A percentile compares a stretch with the other conserved stretches of the same genome.
These are phyloP conservation scores for Marasmius oreades DNA, from an alignment of 1,284 basidiomycete genomes.

Conservation along the genomic window DNA sequence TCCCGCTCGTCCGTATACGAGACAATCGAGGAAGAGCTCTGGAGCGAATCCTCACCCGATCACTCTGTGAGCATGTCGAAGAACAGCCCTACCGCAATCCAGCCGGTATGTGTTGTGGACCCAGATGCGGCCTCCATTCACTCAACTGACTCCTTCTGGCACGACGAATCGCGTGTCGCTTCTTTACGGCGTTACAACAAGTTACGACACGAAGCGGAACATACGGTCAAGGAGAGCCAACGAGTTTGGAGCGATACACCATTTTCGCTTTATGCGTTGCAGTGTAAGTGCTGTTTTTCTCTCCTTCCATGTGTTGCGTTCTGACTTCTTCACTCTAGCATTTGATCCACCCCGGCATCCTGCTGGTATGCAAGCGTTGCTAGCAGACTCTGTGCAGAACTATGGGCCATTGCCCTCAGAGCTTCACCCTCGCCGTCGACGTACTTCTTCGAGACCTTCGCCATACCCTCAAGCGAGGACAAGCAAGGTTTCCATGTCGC, in stretches of 20 bases:
- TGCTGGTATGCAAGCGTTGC: slow-evolving; percentile 64
- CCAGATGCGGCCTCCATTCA: slow-evolving; percentile 49
- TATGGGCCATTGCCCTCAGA: slow-evolving; percentile 69
- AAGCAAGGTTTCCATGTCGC: slow-evolving; percentile 39
- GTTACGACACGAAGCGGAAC: slow-evolving; percentile 64
- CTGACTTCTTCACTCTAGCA: slow-evolving; percentile 36
- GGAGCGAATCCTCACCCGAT: slow-evolving; percentile 25
- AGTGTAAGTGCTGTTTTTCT: slow-evolving; percentile 49
- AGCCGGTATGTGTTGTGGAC: slow-evolving; percentile 54
- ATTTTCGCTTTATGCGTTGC: slow-evolving; percentile 65
- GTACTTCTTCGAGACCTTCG: slow-evolving; percentile 64
- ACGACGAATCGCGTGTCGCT: slow-evolving; percentile 60
- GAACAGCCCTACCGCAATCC: slow-evolving; percentile 33
- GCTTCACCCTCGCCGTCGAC: slow-evolving; percentile 52
- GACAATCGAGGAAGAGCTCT: slow-evolving; percentile 71
- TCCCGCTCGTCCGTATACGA: slow-evolving; percentile 72
- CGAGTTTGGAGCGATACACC: slow-evolving; percentile 67
- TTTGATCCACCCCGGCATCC: slow-evolving; percentile 67
- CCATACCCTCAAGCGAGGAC: slow-evolving; percentile 60
- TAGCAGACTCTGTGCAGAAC: slow-evolving; percentile 68
- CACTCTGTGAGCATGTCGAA: slow-evolving; percentile 26
- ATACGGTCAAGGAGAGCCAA: slow-evolving; percentile 64
- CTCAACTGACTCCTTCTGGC: slow-evolving; percentile 39
- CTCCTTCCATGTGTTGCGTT: slow-evolving; percentile 2
- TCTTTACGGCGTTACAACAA: slow-evolving; percentile 65